Conservation (phyloP, 2,329 filamentous ascomycete genomes). For the Exutisphaerella laricina region DNA sequence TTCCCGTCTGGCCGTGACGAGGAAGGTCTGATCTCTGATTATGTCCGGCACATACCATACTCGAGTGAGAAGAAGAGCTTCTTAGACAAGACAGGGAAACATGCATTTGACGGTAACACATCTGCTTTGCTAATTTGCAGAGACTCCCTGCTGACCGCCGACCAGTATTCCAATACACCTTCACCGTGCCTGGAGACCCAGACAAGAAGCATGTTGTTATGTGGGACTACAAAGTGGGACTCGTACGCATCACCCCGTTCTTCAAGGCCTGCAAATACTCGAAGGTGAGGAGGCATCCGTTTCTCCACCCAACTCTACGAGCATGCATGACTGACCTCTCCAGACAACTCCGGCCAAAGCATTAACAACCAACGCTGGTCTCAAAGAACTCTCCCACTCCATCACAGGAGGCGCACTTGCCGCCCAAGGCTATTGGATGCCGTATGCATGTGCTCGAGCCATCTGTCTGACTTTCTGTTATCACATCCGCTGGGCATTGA, state of each 20-base stretch:
- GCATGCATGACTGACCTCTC: background rate
- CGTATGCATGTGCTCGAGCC: slow-evolving; percentile 76
- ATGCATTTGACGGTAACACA: slow-evolving; percentile 75
- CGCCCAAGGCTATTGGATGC: slow-evolving; percentile 98
- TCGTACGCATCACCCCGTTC: slow-evolving; percentile 89
- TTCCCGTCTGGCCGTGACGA: slow-evolving; percentile 53
- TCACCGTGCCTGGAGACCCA: slow-evolving; percentile 60
- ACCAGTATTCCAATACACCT: slow-evolving; percentile 78
- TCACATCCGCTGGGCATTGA: slow-evolving; percentile 74
- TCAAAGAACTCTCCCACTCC: slow-evolving; percentile 85
- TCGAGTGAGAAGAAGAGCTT: slow-evolving; percentile 92
- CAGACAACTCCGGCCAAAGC: slow-evolving; percentile 88
- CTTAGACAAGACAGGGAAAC: slow-evolving; percentile 74
- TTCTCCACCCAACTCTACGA: no score
- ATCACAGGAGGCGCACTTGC: slow-evolving; percentile 88
- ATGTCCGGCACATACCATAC: slow-evolving; percentile 71
- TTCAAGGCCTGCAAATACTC: slow-evolving; percentile 86
- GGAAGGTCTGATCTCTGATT: slow-evolving; percentile 42
- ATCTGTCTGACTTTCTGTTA: slow-evolving; percentile 87
- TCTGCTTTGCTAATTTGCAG: background rate
- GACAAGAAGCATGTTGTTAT: slow-evolving; percentile 59
- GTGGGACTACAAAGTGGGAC: slow-evolving; percentile 95
- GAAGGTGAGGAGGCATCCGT: slow-evolving; percentile 60
- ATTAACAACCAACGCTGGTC: slow-evolving; percentile 61
- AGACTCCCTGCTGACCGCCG: slow-evolving; percentile 1